Evolutionary conservation across 108 stramenopile genomes (phyloP), one percentile per base, ranked within the genome.

Genomic region (Cyclostephanos tholiformis): DNA sequence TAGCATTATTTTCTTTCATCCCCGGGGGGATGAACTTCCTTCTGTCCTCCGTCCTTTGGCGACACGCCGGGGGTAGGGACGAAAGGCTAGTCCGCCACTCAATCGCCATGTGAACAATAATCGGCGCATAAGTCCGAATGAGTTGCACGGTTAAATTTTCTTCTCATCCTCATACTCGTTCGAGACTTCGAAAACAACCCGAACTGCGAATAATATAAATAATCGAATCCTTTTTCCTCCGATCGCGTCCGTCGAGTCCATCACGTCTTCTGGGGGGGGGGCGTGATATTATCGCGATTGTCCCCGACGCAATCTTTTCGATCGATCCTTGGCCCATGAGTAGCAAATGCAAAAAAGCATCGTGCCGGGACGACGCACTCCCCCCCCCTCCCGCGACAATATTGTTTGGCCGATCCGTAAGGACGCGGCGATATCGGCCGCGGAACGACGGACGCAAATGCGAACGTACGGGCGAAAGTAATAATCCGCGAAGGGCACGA

Each of bases 1-100:
- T 6, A 93, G 69, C 13, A 88, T 64, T 13, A 91, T n/a, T n/a
- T n/a, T n/a, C n/a, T 82, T 51, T 93, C 92, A 72, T 93, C 92
- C 25, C 88, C 88, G 23, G 89, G 87, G 63, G 86, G n/a, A n/a
- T n/a, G 73, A 59, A 74, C 78, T 74, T 93, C 89, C 63, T 87
- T 91, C 66, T 89, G 89, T 6, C 80, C 80, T 13, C 80, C 80
- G 64, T 82, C 80, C 58, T 82, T 82, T 5, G 80, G 64, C 6
- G 74, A 50, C 27, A 75, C 63, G 68, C 52, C 8, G 52, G 57
- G 57, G 12, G n/a, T n/a, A 58, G 57, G 63, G 52, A 73, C 9
- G 66, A 56, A 50, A 72, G 62, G 46, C 75, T 82, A 8, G 71
- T 62, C 59, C 48, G 29, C 81, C 81, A 82, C 67, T 77, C 71